Evolutionary conservation across 345 rosid genomes (phyloP).

Genomic region (Eutrema yunnanense): DNA sequence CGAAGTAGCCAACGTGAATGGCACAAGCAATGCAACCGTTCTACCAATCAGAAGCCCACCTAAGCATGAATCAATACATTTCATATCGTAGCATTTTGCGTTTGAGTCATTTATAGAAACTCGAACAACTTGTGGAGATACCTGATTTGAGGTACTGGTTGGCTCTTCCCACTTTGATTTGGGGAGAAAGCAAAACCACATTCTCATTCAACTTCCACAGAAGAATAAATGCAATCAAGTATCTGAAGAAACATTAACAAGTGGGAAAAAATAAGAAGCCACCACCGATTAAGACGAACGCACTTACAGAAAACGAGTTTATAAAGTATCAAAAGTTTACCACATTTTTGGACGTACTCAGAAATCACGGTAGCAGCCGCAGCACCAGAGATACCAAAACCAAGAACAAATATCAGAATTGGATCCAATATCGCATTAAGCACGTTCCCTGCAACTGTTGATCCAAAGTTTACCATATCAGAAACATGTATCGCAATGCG

Average conservation of each 20-base stretch:
- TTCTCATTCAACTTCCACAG: conserved; percentile 73
- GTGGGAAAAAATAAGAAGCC: conserved; percentile 7
- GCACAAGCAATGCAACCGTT: conserved; percentile 70
- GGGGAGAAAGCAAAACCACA: conserved; percentile 63
- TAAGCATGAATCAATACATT: conserved; percentile 16
- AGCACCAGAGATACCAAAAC: conserved; percentile 79
- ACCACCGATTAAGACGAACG: conserved; percentile 2
- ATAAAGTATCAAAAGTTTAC: conserved; percentile 38
- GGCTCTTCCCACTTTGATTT: conserved; percentile 52
- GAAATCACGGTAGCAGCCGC: conserved; percentile 90
- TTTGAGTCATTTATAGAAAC: neutral
- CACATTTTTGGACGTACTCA: conserved; percentile 81
- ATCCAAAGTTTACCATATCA: conserved; percentile 16
- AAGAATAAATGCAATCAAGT: conserved; percentile 77
- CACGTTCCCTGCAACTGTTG: conserved; percentile 75
- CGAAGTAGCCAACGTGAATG: conserved; percentile 81
- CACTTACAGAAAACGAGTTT: neutral
- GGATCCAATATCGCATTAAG: conserved; percentile 75
- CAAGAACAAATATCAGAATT: conserved; percentile 61
- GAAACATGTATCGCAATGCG: neutral
- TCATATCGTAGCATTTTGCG: neutral
- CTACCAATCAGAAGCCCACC: conserved; percentile 94
- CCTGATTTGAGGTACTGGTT: conserved; percentile 75
- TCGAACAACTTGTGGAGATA: conserved; percentile 7
- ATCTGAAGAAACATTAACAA: conserved; percentile 39